phyloP scores from a whole-genome alignment of 768 basidiomycete species.

The Auriscalpium microsporum region DNA sequence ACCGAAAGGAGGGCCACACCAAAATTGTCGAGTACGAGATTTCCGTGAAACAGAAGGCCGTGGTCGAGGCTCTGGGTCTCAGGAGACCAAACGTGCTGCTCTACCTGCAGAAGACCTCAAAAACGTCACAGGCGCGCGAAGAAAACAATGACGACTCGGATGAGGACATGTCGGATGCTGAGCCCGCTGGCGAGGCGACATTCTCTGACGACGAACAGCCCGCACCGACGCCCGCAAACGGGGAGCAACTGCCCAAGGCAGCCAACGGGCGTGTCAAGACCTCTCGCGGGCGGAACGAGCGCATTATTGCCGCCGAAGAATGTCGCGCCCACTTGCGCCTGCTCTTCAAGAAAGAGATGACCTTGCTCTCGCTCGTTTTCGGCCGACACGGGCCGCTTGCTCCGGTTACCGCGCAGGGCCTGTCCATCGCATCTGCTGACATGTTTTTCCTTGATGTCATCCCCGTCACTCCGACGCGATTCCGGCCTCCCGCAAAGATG shows the following conservation, averaged over 20 bases:
- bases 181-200: slow-evolving; percentile 38
- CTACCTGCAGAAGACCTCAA: slow-evolving; percentile 30
- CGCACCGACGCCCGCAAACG: slow-evolving; percentile 23
- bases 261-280: slow-evolving; percentile 75
- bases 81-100: slow-evolving; percentile 72
- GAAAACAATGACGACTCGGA: slow-evolving; percentile 32
- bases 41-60: slow-evolving; percentile 64
- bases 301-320: slow-evolving; percentile 85
- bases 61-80: slow-evolving; percentile 41
- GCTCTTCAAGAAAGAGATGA: slow-evolving; percentile 74
- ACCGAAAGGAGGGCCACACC: slow-evolving; percentile 88
- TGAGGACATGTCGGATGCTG: slow-evolving; percentile 42
- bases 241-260: slow-evolving; percentile 28
- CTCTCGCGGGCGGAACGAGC: slow-evolving; percentile 75
- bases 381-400: slow-evolving; percentile 88
- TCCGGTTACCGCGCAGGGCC: slow-evolving; percentile 44
- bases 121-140: not conserved
- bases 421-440: slow-evolving; percentile 74
- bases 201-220: slow-evolving; percentile 41
- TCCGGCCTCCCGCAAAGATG: slow-evolving; percentile 89
- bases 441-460: slow-evolving; percentile 97
- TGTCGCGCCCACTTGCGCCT: slow-evolving; percentile 88
- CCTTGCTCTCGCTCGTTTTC: slow-evolving; percentile 82
- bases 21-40: slow-evolving; percentile 95
- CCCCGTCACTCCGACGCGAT: slow-evolving; percentile 88